These are phyloP conservation scores for Podospora anserina DNA, from an alignment of 495 filamentous ascomycete genomes.

Conservation along the genomic window DNA sequence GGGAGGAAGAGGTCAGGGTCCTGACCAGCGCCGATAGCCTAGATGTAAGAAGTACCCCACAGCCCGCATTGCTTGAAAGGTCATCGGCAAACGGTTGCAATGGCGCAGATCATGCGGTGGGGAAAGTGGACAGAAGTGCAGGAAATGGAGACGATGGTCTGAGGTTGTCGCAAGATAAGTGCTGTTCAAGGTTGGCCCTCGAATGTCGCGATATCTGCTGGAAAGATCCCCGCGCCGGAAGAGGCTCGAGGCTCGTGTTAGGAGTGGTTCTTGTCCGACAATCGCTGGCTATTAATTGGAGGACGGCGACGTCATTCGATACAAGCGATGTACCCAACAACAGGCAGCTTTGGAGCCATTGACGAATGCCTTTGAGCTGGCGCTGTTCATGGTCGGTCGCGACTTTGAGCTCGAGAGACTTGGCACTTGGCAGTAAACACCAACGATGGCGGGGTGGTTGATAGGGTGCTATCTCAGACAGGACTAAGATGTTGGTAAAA, in stretches of 20 bases:
- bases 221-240: not conserved
- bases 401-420: constrained; percentile 3
- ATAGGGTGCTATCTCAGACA: not conserved
- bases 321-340: not conserved
- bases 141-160: constrained; percentile 1
- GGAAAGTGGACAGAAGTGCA: constrained; percentile 1
- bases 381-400: not conserved
- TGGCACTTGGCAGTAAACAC: constrained; percentile 13
- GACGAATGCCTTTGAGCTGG: not conserved
- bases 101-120: constrained; percentile 11
- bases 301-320: constrained; percentile 23
- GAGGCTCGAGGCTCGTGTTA: not conserved
- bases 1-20: not conserved
- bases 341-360: constrained; percentile 7
- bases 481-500: not conserved
- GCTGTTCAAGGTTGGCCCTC: not conserved
- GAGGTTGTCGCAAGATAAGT: not conserved
- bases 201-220: not conserved
- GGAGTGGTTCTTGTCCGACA: not conserved
- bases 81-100: constrained; percentile 1
- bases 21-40: not conserved
- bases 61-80: constrained; percentile 11
- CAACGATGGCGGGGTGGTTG: not conserved
- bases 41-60: constrained; percentile 7
- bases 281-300: constrained; percentile 8